These are phyloP conservation scores for Hyaloperonospora arabidopsidis DNA, from an alignment of 352 stramenopile genomes.

Conservation along the genomic window DNA sequence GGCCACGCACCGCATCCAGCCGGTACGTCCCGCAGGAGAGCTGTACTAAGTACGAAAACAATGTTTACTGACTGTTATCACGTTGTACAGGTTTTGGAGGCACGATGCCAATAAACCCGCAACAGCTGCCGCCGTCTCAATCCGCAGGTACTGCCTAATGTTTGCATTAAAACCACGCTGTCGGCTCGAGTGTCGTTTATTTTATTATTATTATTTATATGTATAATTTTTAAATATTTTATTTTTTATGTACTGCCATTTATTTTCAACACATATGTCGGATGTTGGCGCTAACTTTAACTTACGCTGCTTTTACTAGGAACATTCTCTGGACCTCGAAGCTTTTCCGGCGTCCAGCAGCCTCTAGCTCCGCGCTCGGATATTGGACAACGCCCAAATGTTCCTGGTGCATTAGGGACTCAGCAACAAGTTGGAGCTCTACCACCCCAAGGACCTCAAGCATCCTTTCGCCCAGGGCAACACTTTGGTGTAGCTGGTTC, in stretches of 20 bases:
- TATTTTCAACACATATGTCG: neutral
- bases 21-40: neutral
- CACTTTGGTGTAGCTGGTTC: slow-evolving; percentile 6
- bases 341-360: slow-evolving; percentile 19
- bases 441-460: slow-evolving; percentile 14
- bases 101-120: slow-evolving; percentile 17
- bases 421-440: slow-evolving; percentile 5
- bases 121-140: slow-evolving; percentile 35
- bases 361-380: slow-evolving; percentile 25
- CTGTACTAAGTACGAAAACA: neutral
- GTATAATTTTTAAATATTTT: neutral
- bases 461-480: slow-evolving; percentile 15
- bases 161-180: no score
- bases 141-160: slow-evolving; percentile 12
- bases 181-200: no score
- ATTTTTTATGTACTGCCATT: neutral
- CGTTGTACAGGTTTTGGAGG: slow-evolving; percentile 17
- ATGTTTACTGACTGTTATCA: neutral
- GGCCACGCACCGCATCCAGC: slow-evolving; percentile 14
- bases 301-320: slow-evolving; percentile 1
- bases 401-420: slow-evolving; percentile 4
- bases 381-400: slow-evolving; percentile 16
- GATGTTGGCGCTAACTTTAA: neutral
- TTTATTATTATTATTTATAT: no score
- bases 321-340: slow-evolving; percentile 12